These are phyloP conservation scores for Triangularia verruculosa DNA, from an alignment of 2,329 filamentous ascomycete genomes.

Conservation along the genomic window DNA sequence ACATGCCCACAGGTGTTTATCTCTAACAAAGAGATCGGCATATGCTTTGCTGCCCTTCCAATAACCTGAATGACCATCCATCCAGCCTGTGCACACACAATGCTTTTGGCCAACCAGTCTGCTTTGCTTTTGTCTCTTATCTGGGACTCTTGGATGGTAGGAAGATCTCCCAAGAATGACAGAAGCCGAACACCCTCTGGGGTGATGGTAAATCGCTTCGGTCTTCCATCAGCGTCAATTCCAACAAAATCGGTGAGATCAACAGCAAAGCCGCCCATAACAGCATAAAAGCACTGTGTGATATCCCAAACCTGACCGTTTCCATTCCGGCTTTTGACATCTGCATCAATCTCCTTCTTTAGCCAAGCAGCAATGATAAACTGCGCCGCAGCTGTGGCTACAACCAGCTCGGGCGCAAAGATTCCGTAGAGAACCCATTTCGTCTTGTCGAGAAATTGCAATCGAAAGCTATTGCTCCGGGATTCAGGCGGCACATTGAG, in stretches of 20 bases:
- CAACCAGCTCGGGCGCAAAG: constrained; percentile 9
- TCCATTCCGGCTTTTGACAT: not conserved
- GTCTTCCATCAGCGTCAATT: not conserved
- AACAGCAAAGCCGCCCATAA: constrained; percentile 14
- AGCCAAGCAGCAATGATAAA: not conserved
- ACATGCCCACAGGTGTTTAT: constrained; percentile 16
- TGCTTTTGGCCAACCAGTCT: constrained; percentile 12
- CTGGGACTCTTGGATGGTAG: not conserved
- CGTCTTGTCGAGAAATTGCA: constrained; percentile 1
- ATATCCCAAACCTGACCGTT: constrained; percentile 2
- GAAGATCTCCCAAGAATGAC: constrained; percentile 6
- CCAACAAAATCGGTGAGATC: not conserved
- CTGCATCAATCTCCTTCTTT: not conserved
- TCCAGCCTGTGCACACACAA: constrained; percentile 7
- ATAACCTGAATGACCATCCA: constrained; percentile 14
- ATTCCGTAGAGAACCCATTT: constrained; percentile 12
- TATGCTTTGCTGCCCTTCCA: not conserved
- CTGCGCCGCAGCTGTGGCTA: not conserved
- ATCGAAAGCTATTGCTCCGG: not conserved
- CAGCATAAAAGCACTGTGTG: constrained; percentile 13
- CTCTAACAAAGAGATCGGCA: constrained; percentile 12
- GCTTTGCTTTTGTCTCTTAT: constrained; percentile 14
- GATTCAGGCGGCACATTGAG: constrained; percentile 13
- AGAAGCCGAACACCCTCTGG: constrained; percentile 5
- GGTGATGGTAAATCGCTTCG: not conserved